Evolutionary conservation across 345 rosid genomes (phyloP), one percentile per base, ranked within the genome.

Genomic region (Hypericum perforatum): DNA sequence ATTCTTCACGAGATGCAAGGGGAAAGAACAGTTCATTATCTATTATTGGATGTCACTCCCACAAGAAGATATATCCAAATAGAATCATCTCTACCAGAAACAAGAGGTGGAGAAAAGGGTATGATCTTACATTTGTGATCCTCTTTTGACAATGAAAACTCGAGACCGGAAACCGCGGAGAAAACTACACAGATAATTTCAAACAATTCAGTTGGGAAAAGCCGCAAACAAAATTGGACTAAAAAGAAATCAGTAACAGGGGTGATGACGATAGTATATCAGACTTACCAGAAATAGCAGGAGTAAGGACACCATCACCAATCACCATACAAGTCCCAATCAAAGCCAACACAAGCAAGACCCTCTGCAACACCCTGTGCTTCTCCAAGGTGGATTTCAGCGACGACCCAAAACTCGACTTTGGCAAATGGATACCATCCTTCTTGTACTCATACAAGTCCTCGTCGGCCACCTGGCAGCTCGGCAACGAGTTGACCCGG

Each of bases 281-380:
- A 10, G 2, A 49, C 7, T 7, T 61, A 70, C 79, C 79, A n/a
- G 79, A 74, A 58, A 74, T 67, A 52, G 79, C 76, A 45, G 79
- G 79, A 7, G 79, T 74, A 41, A 70, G 75, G 16, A 74, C 75
- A 22, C 79, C 79, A 63, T 74, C 79, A 6, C 79, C 79, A 61
- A 74, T 74, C 50, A 74, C 79, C 79, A 74, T 74, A 46, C 79
- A 67, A 52, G 79, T 70, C 43, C 79, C 79, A 14, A 74, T 53
- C 71, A 74, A 45, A 47, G 75, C 73, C 70, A 74, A 37, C 41
- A 74, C 57, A 59, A 74, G 63, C 63, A 74, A 49, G 42, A 70
- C 11, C 41, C 40, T 61, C 50, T 67, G 79, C 70, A 70, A 57
- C 9, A 61, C 39, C 15, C 54, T 64, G 45, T 48, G 51, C 47